Evolutionary conservation across 2,329 filamentous ascomycete genomes (phyloP).

Genomic region (Penicillium rolfsii): DNA sequence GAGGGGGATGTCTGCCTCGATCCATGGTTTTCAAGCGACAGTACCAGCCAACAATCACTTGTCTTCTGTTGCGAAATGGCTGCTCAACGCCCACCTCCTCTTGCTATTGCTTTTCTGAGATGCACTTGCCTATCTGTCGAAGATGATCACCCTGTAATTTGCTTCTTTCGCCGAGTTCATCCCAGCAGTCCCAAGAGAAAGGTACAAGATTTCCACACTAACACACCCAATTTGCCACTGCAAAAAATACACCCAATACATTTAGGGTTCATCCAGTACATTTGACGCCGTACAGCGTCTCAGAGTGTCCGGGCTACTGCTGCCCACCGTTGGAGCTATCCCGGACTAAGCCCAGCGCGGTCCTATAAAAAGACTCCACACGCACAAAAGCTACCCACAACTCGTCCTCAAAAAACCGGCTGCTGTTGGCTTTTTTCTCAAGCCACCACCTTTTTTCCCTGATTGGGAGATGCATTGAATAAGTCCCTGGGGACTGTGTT

Average conservation of each 20-base stretch:
- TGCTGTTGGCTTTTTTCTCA: not conserved
- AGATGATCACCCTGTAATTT: not conserved
- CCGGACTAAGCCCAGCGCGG: slow-evolving; percentile 12
- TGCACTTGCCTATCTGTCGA: not conserved
- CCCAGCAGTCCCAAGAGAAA: not conserved
- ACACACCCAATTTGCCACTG: slow-evolving; percentile 6
- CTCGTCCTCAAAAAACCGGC: not conserved
- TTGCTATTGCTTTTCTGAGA: not conserved
- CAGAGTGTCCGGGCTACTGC: slow-evolving; percentile 16
- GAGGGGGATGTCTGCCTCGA: not conserved
- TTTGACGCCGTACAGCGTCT: slow-evolving; percentile 14
- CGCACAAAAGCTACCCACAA: not conserved
- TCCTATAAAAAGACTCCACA: slow-evolving; percentile 15
- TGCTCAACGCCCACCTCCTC: not conserved
- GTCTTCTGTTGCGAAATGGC: not conserved
- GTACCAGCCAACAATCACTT: slow-evolving; percentile 8
- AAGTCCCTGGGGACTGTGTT: not conserved
- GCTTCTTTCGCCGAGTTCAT: slow-evolving; percentile 1
- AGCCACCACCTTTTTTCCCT: not conserved
- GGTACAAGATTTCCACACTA: slow-evolving; percentile 3
- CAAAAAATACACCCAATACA: slow-evolving; percentile 2
- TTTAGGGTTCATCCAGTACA: slow-evolving; percentile 12
- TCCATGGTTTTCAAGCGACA: slow-evolving; percentile 25
- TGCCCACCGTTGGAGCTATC: slow-evolving; percentile 25
- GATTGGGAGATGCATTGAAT: not conserved